Evolutionary conservation across 2,329 filamentous ascomycete species (phyloP).

Genomic region (Sclerotinia sclerotiorum): DNA sequence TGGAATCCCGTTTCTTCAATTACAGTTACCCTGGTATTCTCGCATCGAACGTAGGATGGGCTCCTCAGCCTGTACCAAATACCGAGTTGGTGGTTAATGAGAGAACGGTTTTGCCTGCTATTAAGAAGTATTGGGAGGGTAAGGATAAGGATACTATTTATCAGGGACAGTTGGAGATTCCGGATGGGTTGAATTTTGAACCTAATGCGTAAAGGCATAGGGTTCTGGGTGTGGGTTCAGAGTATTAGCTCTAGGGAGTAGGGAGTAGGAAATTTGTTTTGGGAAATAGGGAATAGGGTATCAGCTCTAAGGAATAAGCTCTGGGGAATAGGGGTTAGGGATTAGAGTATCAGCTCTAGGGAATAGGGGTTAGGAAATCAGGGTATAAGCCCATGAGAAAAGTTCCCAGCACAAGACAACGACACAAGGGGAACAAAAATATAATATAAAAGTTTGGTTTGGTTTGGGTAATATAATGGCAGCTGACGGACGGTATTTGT

Average conservation of each 20-base stretch:
- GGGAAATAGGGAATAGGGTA: too few species aligned
- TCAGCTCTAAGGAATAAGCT: neutral
- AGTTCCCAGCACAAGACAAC: too few species aligned
- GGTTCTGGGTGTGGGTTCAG: neutral
- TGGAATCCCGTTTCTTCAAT: constrained; percentile 47
- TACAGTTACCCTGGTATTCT: constrained; percentile 47
- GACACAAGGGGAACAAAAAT: too few species aligned
- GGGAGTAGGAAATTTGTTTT: too few species aligned
- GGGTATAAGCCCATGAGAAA: too few species aligned
- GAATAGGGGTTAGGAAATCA: too few species aligned
- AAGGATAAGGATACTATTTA: constrained; percentile 37
- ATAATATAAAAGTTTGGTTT: too few species aligned
- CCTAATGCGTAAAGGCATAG: constrained; percentile 22
- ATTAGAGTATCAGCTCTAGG: too few species aligned
- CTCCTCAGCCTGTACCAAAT: constrained; percentile 42
- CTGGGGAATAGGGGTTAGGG: too few species aligned
- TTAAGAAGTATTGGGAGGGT: constrained; percentile 37
- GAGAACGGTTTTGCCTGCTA: constrained; percentile 37
- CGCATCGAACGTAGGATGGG: constrained; percentile 31
- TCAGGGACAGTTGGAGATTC: constrained; percentile 37
- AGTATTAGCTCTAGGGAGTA: too few species aligned
- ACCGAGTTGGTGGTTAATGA: constrained; percentile 34
- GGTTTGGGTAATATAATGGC: too few species aligned
- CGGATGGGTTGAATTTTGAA: constrained; percentile 31
- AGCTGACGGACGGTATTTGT: too few species aligned